Evolutionary conservation across 805 yeast genomes (phyloP).

Genomic region (Candida argentea): DNA sequence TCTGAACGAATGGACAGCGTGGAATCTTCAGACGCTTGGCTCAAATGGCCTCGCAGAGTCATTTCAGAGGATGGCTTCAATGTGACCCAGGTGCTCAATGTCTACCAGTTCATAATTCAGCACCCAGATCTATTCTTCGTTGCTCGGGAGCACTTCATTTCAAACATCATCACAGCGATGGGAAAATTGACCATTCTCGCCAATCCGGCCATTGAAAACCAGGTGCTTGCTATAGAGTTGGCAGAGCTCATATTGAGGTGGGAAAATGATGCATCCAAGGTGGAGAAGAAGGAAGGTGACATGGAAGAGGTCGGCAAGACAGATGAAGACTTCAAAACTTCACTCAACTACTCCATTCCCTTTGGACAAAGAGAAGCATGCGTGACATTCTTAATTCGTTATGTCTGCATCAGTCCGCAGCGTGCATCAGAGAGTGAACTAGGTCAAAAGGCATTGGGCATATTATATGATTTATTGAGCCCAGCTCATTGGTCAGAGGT

Average conservation of each 20-base stretch:
- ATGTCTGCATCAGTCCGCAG: conserved; percentile 77
- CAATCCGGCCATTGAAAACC: conserved; percentile 73
- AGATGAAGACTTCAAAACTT: conserved; percentile 32
- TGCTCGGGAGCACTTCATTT: conserved; percentile 81
- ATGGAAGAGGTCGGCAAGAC: conserved; percentile 8
- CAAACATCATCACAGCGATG: conserved; percentile 85
- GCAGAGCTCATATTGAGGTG: conserved; percentile 79
- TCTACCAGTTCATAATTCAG: conserved; percentile 80
- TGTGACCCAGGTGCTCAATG: conserved; percentile 75
- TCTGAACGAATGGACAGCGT: conserved; percentile 49
- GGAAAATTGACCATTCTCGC: conserved; percentile 76
- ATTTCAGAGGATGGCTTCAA: conserved; percentile 83
- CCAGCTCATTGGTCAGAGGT: conserved; percentile 81
- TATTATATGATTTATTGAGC: conserved; percentile 62
- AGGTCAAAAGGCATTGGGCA: conserved; percentile 73
- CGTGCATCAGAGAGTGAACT: conserved; percentile 76
- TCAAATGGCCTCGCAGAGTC: conserved; percentile 90
- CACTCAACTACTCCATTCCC: conserved; percentile 52
- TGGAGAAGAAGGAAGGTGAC: conserved; percentile 9
- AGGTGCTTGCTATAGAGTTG: conserved; percentile 75
- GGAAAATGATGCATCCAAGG: conserved; percentile 49
- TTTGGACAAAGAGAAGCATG: conserved; percentile 80
- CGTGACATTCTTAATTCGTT: conserved; percentile 77
- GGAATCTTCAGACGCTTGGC: conserved; percentile 61
- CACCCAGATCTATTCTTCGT: conserved; percentile 78